A percentile compares a stretch with the other conserved stretches of the same genome.
phyloP scores from a whole-genome alignment of 495 filamentous ascomycete genomes.

The Penicillium pancosmium region DNA sequence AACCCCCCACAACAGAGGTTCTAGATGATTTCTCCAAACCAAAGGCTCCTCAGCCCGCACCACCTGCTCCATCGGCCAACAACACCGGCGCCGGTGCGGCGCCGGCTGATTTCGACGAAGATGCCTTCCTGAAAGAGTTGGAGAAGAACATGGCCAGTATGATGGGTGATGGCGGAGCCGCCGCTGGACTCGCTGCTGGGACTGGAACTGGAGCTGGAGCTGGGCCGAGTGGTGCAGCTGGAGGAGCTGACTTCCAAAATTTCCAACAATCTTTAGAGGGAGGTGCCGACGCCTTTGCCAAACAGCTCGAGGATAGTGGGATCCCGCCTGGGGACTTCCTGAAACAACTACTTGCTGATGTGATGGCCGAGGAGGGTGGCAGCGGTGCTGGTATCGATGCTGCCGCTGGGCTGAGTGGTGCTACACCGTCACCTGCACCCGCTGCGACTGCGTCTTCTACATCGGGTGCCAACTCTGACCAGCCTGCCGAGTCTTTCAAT shows the following conservation, averaged over 20 bases:
- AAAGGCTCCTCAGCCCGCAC: slow-evolving; percentile 43
- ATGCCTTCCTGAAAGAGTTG: slow-evolving; percentile 75
- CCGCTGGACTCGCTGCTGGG: neutral
- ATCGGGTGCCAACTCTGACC: slow-evolving; percentile 23
- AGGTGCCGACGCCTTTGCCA: slow-evolving; percentile 62
- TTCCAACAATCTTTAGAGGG: slow-evolving; percentile 37
- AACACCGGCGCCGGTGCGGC: slow-evolving; percentile 20
- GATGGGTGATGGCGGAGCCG: slow-evolving; percentile 51
- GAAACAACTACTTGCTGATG: slow-evolving; percentile 75
- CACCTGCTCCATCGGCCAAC: slow-evolving; percentile 23
- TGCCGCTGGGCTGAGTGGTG: slow-evolving; percentile 1
- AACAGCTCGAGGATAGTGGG: slow-evolving; percentile 77
- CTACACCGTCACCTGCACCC: slow-evolving; percentile 13
- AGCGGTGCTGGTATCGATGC: slow-evolving; percentile 26
- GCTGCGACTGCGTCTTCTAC: slow-evolving; percentile 10
- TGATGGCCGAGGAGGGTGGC: slow-evolving; percentile 77
- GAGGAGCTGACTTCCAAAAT: slow-evolving; percentile 15
- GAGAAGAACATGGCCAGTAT: slow-evolving; percentile 86
- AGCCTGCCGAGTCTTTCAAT: slow-evolving; percentile 68
- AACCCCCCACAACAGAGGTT: slow-evolving; percentile 61
- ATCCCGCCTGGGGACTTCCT: slow-evolving; percentile 75
- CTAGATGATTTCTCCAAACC: slow-evolving; percentile 80
- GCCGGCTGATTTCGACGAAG: slow-evolving; percentile 49
- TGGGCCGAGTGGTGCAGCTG: slow-evolving; percentile 9
- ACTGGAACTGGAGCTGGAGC: neutral